A percentile compares a stretch with the other conserved stretches of the same genome.
phyloP scores from a whole-genome alignment of 306 rosid genomes.

The Cajanus cajan region DNA sequence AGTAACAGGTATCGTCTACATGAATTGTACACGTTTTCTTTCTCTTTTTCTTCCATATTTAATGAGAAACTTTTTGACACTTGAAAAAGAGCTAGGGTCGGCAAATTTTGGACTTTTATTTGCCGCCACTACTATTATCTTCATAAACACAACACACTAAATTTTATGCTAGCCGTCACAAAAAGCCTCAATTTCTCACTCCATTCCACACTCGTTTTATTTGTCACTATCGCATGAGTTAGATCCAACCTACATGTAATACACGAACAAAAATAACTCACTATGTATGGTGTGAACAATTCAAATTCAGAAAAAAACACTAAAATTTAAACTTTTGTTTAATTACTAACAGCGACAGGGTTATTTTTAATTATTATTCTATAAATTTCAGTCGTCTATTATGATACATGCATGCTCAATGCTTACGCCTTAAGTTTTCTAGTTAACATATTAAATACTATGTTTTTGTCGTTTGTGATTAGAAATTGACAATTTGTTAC shows the following conservation, averaged over 20 bases:
- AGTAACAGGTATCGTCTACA: slow-evolving; percentile 33
- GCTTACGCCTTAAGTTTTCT: neutral
- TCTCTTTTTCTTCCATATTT: neutral
- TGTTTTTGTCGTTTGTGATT: slow-evolving; percentile 21
- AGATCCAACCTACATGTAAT: neutral
- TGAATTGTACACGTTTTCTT: slow-evolving; percentile 61
- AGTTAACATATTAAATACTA: neutral
- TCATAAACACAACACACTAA: neutral
- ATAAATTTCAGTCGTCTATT: slow-evolving; percentile 11
- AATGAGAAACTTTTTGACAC: slow-evolving; percentile 7
- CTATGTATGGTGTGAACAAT: neutral
- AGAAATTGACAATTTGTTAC: neutral
- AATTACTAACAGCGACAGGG: neutral
- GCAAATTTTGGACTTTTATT: slow-evolving; percentile 4
- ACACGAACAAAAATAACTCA: neutral
- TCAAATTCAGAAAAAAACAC: neutral
- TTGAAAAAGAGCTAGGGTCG: slow-evolving; percentile 8
- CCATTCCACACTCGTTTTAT: neutral
- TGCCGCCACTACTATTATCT: slow-evolving; percentile 35
- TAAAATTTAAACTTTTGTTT: neutral
- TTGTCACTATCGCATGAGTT: neutral
- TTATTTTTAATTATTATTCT: neutral
- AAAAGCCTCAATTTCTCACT: neutral
- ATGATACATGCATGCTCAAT: slow-evolving; percentile 15
- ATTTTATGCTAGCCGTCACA: slow-evolving; percentile 10